Percentiles rank a stretch among this genome's conserved stretches.
Evolutionary conservation across 495 filamentous ascomycete species (phyloP).

Genomic region (Aspergillus coremiiformis): DNA sequence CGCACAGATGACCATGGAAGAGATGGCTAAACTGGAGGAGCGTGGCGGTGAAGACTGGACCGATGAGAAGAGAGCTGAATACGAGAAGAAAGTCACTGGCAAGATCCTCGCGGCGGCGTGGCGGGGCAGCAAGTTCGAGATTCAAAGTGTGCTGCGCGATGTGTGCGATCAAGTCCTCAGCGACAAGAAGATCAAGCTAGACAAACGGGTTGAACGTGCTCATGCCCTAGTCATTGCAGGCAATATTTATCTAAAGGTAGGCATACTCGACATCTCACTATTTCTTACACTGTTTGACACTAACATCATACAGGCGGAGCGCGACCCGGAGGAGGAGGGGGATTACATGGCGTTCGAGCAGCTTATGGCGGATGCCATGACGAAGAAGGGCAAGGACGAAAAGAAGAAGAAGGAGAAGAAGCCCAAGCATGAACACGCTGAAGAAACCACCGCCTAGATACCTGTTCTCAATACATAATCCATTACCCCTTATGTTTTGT

Average conservation of each 20-base stretch:
- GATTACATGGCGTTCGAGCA: slow-evolving; percentile 99
- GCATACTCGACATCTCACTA: slow-evolving; percentile 10
- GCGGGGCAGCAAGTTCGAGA: slow-evolving; percentile 96
- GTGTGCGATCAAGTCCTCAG: slow-evolving; percentile 66
- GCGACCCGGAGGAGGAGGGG: slow-evolving; percentile 92
- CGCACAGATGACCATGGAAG: slow-evolving; percentile 96
- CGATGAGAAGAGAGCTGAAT: slow-evolving; percentile 95
- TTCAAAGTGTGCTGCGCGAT: slow-evolving; percentile 88
- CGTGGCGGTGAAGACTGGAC: slow-evolving; percentile 97
- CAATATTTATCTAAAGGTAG: slow-evolving; percentile 79
- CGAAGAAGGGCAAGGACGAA: slow-evolving; percentile 80
- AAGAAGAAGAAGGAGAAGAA: slow-evolving; percentile 67
- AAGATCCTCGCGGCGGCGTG: slow-evolving; percentile 98
- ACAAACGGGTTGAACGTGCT: slow-evolving; percentile 84
- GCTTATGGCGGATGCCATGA: slow-evolving; percentile 90
- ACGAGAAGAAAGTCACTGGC: slow-evolving; percentile 87
- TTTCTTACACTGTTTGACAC: not conserved
- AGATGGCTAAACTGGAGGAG: slow-evolving; percentile 95
- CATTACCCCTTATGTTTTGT: not conserved
- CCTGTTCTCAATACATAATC: not conserved
- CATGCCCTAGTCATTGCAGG: slow-evolving; percentile 82
- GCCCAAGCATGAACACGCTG: slow-evolving; percentile 18
- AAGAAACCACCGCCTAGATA: not conserved
- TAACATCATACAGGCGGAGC: slow-evolving; percentile 58
- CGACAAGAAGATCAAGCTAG: slow-evolving; percentile 74